A percentile compares a stretch with the other conserved stretches of the same genome.
Conservation (phyloP, 805 yeast species). For the Candida fluviatilis region DNA sequence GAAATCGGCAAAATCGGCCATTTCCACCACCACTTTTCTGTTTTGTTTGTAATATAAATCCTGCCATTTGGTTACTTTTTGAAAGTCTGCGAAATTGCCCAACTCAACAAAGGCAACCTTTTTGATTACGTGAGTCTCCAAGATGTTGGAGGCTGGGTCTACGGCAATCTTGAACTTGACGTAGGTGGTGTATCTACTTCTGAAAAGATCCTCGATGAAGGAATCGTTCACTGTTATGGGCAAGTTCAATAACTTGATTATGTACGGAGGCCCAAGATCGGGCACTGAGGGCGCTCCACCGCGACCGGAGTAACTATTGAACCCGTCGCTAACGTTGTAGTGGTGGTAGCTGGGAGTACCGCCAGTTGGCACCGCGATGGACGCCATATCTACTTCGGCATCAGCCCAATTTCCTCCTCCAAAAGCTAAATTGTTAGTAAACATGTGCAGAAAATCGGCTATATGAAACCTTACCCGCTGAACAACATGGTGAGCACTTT, state of each 20-base stretch:
- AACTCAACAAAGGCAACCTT: constrained; percentile 66
- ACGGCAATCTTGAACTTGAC: constrained; percentile 59
- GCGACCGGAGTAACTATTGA: constrained; percentile 3
- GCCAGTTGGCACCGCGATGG: constrained; percentile 43
- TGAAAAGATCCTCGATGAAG: constrained; percentile 55
- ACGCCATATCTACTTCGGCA: constrained; percentile 41
- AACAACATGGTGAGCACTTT: too few relatives aligned
- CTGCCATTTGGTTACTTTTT: constrained; percentile 58
- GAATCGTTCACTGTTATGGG: constrained; percentile 52
- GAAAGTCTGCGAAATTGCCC: constrained; percentile 45
- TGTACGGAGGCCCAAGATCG: constrained; percentile 53
- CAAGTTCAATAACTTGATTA: constrained; percentile 57
- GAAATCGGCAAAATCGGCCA: constrained; percentile 39
- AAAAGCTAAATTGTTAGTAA: constrained; percentile 21
- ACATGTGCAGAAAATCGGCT: neutral
- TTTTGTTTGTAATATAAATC: constrained; percentile 50
- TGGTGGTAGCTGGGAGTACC: constrained; percentile 12
- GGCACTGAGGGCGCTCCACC: constrained; percentile 10
- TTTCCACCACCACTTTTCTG: constrained; percentile 34
- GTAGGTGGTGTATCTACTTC: constrained; percentile 55
- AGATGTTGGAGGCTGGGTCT: constrained; percentile 40
- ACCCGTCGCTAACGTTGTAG: constrained; percentile 7
- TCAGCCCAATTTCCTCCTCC: constrained; percentile 49
- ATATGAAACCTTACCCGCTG: neutral
- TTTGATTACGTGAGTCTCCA: constrained; percentile 35